phyloP scores from a whole-genome alignment of 2,329 filamentous ascomycete genomes.

The Ophiostoma novo-ulmi region DNA sequence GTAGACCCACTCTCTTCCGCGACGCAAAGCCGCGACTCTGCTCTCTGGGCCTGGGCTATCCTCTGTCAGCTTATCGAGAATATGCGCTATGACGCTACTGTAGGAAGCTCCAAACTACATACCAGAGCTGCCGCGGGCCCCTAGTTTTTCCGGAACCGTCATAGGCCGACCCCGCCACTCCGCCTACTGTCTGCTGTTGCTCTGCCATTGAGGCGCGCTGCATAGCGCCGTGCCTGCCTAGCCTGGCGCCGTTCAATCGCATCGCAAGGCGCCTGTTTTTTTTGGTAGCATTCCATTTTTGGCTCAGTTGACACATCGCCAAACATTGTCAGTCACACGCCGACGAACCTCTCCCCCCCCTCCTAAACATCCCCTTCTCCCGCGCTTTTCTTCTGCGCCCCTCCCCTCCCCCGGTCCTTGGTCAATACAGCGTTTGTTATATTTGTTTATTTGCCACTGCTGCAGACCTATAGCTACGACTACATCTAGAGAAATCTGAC shows the following conservation, averaged over 20 bases:
- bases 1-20: background rate
- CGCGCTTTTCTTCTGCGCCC: background rate
- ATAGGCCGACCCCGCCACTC: constrained; percentile 19
- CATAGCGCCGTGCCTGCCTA: constrained; percentile 16
- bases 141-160: constrained; percentile 25
- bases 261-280: constrained; percentile 16
- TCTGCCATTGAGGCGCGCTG: constrained; percentile 17
- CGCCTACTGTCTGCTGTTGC: constrained; percentile 11
- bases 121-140: constrained; percentile 8
- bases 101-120: background rate
- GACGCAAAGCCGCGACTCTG: constrained; percentile 11
- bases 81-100: background rate
- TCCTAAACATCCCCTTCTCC: background rate
- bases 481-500: background rate
- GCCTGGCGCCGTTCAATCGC: constrained; percentile 16
- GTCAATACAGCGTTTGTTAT: background rate
- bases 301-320: constrained; percentile 17
- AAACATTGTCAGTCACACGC: constrained; percentile 10
- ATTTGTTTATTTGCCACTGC: constrained; percentile 2
- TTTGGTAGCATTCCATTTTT: constrained; percentile 7
- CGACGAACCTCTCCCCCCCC: background rate
- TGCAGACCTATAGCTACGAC: background rate
- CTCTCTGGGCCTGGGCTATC: background rate
- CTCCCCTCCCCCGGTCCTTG: background rate
- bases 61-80: background rate